Evolutionary conservation across 2,329 filamentous ascomycete species (phyloP).

Genomic region (Thelonectria olida): DNA sequence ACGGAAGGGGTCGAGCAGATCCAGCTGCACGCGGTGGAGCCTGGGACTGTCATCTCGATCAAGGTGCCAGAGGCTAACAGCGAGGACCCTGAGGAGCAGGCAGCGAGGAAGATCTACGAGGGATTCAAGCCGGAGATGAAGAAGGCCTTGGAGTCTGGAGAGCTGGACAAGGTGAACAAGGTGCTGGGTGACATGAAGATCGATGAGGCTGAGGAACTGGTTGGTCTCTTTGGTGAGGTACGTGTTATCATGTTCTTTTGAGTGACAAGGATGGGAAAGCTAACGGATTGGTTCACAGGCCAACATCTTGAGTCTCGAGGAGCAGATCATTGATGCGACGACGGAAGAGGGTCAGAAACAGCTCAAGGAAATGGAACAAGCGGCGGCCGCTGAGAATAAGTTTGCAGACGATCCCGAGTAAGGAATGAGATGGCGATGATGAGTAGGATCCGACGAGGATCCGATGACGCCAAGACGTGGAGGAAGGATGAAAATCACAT

Average conservation of each 20-base stretch:
- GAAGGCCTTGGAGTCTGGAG: slow-evolving; percentile 86
- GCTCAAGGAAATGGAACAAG: slow-evolving; percentile 77
- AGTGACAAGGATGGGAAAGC: slow-evolving; percentile 10
- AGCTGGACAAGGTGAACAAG: slow-evolving; percentile 69
- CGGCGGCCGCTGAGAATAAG: slow-evolving; percentile 43
- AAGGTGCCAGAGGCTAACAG: slow-evolving; percentile 76
- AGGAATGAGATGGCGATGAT: slow-evolving; percentile 2
- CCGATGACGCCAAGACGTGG: not conserved
- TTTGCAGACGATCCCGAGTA: slow-evolving; percentile 53
- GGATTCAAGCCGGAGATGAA: slow-evolving; percentile 83
- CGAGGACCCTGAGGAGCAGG: slow-evolving; percentile 70
- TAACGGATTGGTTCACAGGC: slow-evolving; percentile 58
- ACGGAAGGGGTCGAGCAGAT: slow-evolving; percentile 90
- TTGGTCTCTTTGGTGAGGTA: slow-evolving; percentile 79
- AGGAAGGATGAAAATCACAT: not conserved
- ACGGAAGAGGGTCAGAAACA: slow-evolving; percentile 85
- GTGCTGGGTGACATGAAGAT: slow-evolving; percentile 88
- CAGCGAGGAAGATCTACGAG: slow-evolving; percentile 81
- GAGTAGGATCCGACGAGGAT: not conserved
- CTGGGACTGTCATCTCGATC: slow-evolving; percentile 91
- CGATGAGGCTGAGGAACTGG: slow-evolving; percentile 85
- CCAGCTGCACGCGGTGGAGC: slow-evolving; percentile 95
- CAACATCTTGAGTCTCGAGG: slow-evolving; percentile 88
- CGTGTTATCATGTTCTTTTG: slow-evolving; percentile 35
- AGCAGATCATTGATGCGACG: slow-evolving; percentile 94